These are phyloP conservation scores for Carallia brachiata DNA, from an alignment of 345 rosid genomes.

Conservation along the genomic window DNA sequence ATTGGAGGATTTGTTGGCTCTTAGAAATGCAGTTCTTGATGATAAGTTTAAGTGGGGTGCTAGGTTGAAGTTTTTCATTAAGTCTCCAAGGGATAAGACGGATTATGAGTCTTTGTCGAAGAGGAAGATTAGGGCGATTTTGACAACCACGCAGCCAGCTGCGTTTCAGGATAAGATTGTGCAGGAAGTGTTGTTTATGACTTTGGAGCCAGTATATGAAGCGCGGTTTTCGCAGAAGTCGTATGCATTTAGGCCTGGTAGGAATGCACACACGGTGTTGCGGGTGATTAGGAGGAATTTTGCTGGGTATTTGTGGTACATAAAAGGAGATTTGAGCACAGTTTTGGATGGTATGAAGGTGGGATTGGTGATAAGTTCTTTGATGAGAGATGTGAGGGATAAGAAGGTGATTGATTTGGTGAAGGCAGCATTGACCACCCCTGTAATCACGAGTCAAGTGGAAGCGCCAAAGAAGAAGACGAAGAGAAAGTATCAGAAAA, in stretches of 20 bases:
- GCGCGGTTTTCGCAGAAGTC: conserved; percentile 86
- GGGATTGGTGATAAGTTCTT: conserved; percentile 72
- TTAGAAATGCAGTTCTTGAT: conserved; percentile 92
- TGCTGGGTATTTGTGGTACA: conserved; percentile 89
- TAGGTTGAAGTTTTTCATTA: conserved; percentile 76
- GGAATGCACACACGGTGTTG: conserved; percentile 79
- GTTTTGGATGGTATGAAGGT: conserved; percentile 91
- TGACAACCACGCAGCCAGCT: conserved; percentile 86
- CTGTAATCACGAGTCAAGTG: conserved; percentile 57
- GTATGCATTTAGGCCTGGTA: conserved; percentile 85
- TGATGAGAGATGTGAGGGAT: conserved; percentile 95
- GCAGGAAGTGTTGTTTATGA: conserved; percentile 86
- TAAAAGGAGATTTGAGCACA: conserved; percentile 89
- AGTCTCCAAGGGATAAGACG: conserved; percentile 85
- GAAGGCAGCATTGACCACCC: conserved; percentile 72
- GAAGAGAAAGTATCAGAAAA: conserved; percentile 92
- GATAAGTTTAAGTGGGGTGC: conserved; percentile 94
- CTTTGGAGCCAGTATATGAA: conserved; percentile 80
- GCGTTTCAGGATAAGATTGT: conserved; percentile 94
- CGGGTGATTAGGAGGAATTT: conserved; percentile 89
- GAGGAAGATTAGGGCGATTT: conserved; percentile 84
- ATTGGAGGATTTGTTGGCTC: conserved; percentile 74
- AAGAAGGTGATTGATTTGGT: conserved; percentile 90
- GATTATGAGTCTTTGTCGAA: conserved; percentile 83
- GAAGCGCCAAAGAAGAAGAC: conserved; percentile 63